A percentile compares a stretch with the other conserved stretches of the same genome.
These are phyloP conservation scores for Dioszegia crocea DNA, from an alignment of 768 basidiomycete species.

Conservation along the genomic window DNA sequence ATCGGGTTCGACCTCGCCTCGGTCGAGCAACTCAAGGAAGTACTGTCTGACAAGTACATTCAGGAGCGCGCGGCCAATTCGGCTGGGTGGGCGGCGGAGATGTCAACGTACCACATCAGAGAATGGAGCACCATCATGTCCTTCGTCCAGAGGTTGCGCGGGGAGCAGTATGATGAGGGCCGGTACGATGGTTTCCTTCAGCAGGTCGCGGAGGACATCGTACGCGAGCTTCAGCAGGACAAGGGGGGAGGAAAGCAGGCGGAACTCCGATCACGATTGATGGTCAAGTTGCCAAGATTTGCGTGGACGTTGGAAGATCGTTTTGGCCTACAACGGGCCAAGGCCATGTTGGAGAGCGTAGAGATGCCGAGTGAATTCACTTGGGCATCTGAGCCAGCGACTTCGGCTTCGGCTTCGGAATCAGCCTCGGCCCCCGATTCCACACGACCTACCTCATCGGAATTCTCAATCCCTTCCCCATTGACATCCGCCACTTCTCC, in stretches of 20 bases:
- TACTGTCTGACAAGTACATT: neutral
- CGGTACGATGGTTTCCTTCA: neutral
- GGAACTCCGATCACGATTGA: no score
- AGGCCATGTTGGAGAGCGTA: neutral
- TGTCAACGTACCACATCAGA: neutral
- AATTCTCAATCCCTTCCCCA: neutral
- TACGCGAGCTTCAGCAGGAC: no score
- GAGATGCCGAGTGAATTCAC: neutral
- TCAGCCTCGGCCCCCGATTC: no score
- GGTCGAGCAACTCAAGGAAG: neutral
- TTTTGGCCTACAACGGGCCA: neutral
- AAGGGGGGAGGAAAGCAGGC: no score
- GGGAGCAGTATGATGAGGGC: neutral
- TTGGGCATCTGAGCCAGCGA: no score
- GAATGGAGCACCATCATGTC: neutral
- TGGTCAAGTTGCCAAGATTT: no score
- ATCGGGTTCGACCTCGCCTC: neutral
- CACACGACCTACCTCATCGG: neutral
- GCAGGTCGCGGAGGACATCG: neutral
- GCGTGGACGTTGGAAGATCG: neutral
- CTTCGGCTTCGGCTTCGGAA: no score
- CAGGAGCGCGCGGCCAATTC: neutral
- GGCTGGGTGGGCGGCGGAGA: neutral
- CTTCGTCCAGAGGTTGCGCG: neutral
- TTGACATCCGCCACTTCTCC: neutral